Percentiles rank a stretch among this genome's conserved stretches.
Evolutionary conservation across 305 asterid species (phyloP).

Genomic region (Fraxinus angustifolia): DNA sequence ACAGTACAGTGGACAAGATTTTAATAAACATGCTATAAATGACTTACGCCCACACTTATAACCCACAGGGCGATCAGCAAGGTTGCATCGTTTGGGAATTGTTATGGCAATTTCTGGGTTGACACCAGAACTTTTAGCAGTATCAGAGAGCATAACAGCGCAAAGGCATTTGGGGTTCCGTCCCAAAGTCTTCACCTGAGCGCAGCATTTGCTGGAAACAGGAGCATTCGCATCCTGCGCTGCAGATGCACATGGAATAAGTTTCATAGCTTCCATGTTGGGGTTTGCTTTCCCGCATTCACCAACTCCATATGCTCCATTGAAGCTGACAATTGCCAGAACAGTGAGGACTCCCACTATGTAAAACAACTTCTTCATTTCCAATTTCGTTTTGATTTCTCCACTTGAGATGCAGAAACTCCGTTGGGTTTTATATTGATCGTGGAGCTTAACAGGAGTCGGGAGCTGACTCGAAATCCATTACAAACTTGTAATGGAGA

Average conservation of each 20-base stretch:
- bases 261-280: conserved; percentile 54
- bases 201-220: conserved; percentile 52
- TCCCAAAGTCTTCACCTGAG: conserved; percentile 49
- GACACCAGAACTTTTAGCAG: conserved; percentile 55
- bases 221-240: conserved; percentile 40
- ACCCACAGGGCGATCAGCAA: conserved; percentile 61
- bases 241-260: conserved; percentile 56
- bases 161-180: conserved; percentile 61
- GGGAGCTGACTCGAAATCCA: conserved; percentile 21
- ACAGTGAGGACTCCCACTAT: conserved; percentile 32
- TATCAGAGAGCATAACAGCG: conserved; percentile 60
- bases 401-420: background rate
- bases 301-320: conserved; percentile 42
- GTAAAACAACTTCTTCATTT: conserved; percentile 32
- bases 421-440: conserved; percentile 25
- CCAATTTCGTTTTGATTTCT: background rate
- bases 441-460: conserved; percentile 7
- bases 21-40: background rate
- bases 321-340: conserved; percentile 23
- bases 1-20: background rate
- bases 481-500: conserved; percentile 24
- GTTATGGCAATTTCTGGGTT: conserved; percentile 57
- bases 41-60: conserved; percentile 53
- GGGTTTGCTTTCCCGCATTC: conserved; percentile 62
- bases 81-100: conserved; percentile 72